Evolutionary conservation across 805 yeast genomes (phyloP), one percentile per base, ranked within the genome.

Genomic region (Millerozyma acaciae): DNA sequence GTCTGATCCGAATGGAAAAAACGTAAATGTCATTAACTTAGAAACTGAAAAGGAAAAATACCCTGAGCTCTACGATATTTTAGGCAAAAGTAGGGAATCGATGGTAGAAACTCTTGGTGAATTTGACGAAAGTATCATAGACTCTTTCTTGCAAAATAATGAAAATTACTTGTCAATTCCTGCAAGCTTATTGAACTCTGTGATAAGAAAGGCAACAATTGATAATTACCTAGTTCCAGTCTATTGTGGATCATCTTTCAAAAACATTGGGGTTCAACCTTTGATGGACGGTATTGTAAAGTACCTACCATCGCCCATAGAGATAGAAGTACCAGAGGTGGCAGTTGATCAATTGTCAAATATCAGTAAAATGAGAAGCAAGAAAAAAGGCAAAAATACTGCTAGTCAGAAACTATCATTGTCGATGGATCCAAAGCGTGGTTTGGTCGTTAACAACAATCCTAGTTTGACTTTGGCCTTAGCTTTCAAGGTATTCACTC

Each of bases 191-290:
- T 59, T 93, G n/a, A 73, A 70, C 26, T 46, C 51, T 10, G 81
- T 95, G 0, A 68, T 93, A 6, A 65, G 84, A 32, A 62, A 60
- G 16, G 78, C 84, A 2, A 84, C 96, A 0, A 42, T 86, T 5
- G 53, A 55, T 1, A 70, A 73, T 30, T 56, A 62, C 23, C 68
- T 85, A 1, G 73, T 81, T 0, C 97, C 98, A 0, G 84, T 93
- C 0, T 60, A 89, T 22, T 88, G 97, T 57, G 98, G 98, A 8
- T 84, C 97, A 2, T 84, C 96, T 34, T 93, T 90, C 60, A 75
- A 71, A 44, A 90, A 90, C 54, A 84, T 90, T 28, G 98, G 98
- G 16, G 95, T 93, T 2, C 97, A 93, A 53, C 96, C 97, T 1
- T 62, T 93, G 30, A 60, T 93, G 58, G 97, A 90, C 57, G 89